A percentile compares a stretch with the other conserved stretches of the same genome.
Conservation (phyloP, 2,329 filamentous ascomycete species). For the Mycosphaerella sp. region DNA sequence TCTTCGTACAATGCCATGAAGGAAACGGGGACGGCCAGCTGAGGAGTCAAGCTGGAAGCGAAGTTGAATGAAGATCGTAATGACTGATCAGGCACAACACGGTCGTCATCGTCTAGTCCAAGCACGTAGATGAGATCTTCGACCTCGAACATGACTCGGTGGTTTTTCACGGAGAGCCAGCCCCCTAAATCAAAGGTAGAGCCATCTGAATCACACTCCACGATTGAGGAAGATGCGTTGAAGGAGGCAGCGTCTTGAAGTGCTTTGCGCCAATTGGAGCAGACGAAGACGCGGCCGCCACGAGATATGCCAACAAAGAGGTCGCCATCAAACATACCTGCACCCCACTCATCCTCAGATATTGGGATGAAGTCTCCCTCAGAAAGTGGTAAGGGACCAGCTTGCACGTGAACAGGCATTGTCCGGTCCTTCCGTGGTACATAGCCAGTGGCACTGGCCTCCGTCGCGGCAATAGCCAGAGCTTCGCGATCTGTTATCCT, state of each 20-base stretch:
- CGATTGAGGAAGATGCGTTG: slow-evolving; percentile 28
- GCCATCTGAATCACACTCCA: slow-evolving; percentile 41
- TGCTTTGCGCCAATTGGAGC: slow-evolving; percentile 38
- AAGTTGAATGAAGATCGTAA: slow-evolving; percentile 24
- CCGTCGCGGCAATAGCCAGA: not conserved
- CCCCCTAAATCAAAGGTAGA: slow-evolving; percentile 43
- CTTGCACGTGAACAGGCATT: slow-evolving; percentile 17
- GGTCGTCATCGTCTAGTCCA: slow-evolving; percentile 34
- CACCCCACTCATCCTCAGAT: slow-evolving; percentile 44
- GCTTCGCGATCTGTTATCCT: slow-evolving; percentile 21
- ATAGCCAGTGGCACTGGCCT: not conserved
- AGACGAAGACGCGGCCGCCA: slow-evolving; percentile 41
- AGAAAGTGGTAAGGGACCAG: slow-evolving; percentile 16
- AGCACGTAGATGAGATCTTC: slow-evolving; percentile 42
- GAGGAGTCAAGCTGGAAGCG: slow-evolving; percentile 35
- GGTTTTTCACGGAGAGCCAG: slow-evolving; percentile 42
- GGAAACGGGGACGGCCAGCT: slow-evolving; percentile 41
- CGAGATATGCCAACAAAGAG: slow-evolving; percentile 43
- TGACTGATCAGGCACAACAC: slow-evolving; percentile 9
- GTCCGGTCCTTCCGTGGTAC: slow-evolving; percentile 9
- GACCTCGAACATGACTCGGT: slow-evolving; percentile 42
- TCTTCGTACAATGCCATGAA: slow-evolving; percentile 46
- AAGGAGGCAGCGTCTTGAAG: slow-evolving; percentile 21
- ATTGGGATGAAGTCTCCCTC: slow-evolving; percentile 17
- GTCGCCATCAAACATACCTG: slow-evolving; percentile 40